Percentiles rank a stretch among this genome's conserved stretches.
phyloP scores from a whole-genome alignment of 345 rosid species.

The Heritiera littoralis region DNA sequence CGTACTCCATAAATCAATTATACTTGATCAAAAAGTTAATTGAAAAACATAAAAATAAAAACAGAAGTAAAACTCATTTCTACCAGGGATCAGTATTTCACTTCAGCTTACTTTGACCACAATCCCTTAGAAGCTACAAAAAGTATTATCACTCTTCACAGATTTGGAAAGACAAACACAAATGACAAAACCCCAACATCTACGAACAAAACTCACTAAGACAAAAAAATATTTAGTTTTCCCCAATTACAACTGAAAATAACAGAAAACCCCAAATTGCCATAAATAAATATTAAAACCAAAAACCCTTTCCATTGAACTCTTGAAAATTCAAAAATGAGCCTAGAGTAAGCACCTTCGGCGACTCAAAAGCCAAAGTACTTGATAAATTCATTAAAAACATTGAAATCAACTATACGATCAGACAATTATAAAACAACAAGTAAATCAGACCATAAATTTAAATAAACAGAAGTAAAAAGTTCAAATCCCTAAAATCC shows the following conservation, averaged over 20 bases:
- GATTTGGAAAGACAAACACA: not conserved
- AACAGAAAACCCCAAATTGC: not conserved
- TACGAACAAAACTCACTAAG: not conserved
- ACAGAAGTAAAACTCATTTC: not conserved
- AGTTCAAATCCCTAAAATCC: not conserved
- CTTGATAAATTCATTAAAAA: not conserved
- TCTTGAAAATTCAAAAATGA: not conserved
- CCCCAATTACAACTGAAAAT: not conserved
- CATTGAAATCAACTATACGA: not conserved
- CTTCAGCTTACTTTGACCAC: slow-evolving; percentile 1
- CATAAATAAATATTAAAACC: not conserved
- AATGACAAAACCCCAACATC: not conserved
- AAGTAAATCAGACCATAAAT: not conserved
- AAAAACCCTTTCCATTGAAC: not conserved
- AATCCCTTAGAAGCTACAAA: not conserved
- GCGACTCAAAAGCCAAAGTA: not conserved
- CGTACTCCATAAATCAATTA: not conserved
- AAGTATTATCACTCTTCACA: not conserved
- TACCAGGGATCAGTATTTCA: not conserved
- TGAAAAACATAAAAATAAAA: not conserved
- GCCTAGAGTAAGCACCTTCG: not conserved
- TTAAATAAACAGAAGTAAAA: not conserved
- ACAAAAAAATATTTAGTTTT: too few species aligned
- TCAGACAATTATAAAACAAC: not conserved
- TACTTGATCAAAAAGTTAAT: not conserved